Evolutionary conservation across 306 rosid genomes (phyloP).

Genomic region (Psophocarpus tetragonolobus): DNA sequence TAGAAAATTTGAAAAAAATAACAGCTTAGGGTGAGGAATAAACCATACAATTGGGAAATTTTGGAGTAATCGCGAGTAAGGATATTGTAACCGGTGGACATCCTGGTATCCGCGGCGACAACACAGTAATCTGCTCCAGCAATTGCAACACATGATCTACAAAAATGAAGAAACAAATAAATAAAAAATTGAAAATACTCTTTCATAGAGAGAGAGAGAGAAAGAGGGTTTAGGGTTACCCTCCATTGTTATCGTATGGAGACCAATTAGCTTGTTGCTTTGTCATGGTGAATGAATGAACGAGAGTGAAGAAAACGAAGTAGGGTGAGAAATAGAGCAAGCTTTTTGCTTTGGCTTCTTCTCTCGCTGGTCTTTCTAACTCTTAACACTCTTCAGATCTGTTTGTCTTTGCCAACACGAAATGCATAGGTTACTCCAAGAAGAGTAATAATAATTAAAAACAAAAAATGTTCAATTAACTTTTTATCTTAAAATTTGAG

Average conservation of each 20-base stretch:
- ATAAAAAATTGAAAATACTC: not conserved
- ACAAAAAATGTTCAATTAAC: too few species aligned
- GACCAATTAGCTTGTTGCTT: constrained; percentile 92
- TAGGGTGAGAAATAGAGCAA: constrained; percentile 19
- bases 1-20: not conserved
- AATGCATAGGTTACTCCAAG: too few species aligned
- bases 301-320: not conserved
- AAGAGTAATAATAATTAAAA: too few species aligned
- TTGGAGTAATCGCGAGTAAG: constrained; percentile 97
- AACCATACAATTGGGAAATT: constrained; percentile 64
- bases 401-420: constrained; percentile 62
- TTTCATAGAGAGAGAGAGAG: not conserved
- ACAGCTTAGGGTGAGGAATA: too few species aligned
- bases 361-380: not conserved
- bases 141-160: constrained; percentile 87
- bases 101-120: constrained; percentile 88
- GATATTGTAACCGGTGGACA: constrained; percentile 92
- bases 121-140: constrained; percentile 98
- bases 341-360: not conserved
- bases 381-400: constrained; percentile 39
- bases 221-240: constrained; percentile 45
- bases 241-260: constrained; percentile 97
- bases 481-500: too few species aligned
- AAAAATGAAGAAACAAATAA: not conserved
- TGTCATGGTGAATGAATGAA: constrained; percentile 49